Conservation (phyloP, 1,284 basidiomycete species). For the Marasmius fiardii region DNA sequence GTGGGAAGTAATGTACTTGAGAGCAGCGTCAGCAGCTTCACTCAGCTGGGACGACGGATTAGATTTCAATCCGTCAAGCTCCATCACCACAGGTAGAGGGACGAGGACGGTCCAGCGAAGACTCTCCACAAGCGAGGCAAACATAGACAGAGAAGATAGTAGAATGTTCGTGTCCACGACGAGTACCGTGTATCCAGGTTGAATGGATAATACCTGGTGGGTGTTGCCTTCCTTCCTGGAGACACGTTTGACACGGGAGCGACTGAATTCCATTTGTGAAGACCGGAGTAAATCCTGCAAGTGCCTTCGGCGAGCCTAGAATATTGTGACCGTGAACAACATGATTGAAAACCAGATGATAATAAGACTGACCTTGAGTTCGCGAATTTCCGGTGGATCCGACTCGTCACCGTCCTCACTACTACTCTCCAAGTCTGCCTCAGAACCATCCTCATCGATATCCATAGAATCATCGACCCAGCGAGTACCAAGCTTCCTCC, state of each 20-base stretch:
- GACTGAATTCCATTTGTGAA: slow-evolving; percentile 24
- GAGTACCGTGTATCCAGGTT: slow-evolving; percentile 87
- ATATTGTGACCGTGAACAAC: slow-evolving; percentile 10
- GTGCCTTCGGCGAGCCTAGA: slow-evolving; percentile 64
- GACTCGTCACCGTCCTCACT: slow-evolving; percentile 48
- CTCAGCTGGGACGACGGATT: slow-evolving; percentile 64
- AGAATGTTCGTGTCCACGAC: slow-evolving; percentile 95
- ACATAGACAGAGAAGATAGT: slow-evolving; percentile 72
- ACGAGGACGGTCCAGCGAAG: slow-evolving; percentile 86
- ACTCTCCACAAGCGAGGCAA: slow-evolving; percentile 78
- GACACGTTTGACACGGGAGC: slow-evolving; percentile 32
- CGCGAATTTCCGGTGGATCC: slow-evolving; percentile 73
- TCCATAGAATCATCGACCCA: slow-evolving; percentile 72
- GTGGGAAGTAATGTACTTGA: slow-evolving; percentile 74
- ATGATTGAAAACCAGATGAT: slow-evolving; percentile 8
- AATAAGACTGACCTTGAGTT: slow-evolving; percentile 59
- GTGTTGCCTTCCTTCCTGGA: slow-evolving; percentile 26
- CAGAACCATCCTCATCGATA: slow-evolving; percentile 51
- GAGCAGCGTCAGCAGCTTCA: slow-evolving; percentile 66
- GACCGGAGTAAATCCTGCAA: slow-evolving; percentile 56
- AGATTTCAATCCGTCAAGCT: slow-evolving; percentile 85
- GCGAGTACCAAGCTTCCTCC: slow-evolving; percentile 51
- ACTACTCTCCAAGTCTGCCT: slow-evolving; percentile 38
- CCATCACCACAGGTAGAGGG: slow-evolving; percentile 93
- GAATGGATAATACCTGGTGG: slow-evolving; percentile 49